These are phyloP conservation scores for Zygoascus flipseniorum DNA, from an alignment of 805 yeast species.

Conservation along the genomic window DNA sequence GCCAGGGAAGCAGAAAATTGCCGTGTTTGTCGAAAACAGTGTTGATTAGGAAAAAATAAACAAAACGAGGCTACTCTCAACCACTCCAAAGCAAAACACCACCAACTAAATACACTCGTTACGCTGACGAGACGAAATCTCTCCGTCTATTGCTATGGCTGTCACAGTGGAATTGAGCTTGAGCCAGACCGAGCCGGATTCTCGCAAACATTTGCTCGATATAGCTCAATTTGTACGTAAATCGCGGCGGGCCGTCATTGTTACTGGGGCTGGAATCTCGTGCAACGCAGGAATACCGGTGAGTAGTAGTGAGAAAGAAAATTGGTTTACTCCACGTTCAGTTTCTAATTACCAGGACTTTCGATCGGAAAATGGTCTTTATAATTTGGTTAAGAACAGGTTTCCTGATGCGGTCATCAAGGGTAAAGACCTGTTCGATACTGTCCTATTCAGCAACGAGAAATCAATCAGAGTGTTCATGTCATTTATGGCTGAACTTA, in stretches of 20 bases:
- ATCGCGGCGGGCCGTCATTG: constrained; percentile 48
- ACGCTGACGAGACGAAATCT: too few relatives aligned
- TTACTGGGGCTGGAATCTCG: constrained; percentile 96
- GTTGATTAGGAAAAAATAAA: not conserved
- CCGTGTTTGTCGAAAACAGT: not conserved
- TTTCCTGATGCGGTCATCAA: constrained; percentile 55
- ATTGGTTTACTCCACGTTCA: too few relatives aligned
- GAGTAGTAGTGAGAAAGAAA: too few relatives aligned
- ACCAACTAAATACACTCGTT: too few relatives aligned
- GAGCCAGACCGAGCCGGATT: not conserved
- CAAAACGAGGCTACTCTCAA: too few relatives aligned
- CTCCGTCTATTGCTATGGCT: too few relatives aligned
- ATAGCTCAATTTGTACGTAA: constrained; percentile 38
- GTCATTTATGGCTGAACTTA: constrained; percentile 77
- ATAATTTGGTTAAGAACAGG: constrained; percentile 58
- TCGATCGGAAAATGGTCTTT: constrained; percentile 75
- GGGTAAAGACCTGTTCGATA: constrained; percentile 89
- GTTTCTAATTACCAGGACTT: constrained; percentile 65
- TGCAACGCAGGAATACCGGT: constrained; percentile 92
- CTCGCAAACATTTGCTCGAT: not conserved
- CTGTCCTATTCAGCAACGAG: constrained; percentile 65
- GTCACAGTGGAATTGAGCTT: not conserved
- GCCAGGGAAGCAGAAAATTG: not conserved
- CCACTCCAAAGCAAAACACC: too few relatives aligned
- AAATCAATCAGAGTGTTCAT: constrained; percentile 67